Percentiles rank a stretch among this genome's conserved stretches.
phyloP scores from a whole-genome alignment of 192 early-diverging fungal species.

The Powellomyces hirtus region DNA sequence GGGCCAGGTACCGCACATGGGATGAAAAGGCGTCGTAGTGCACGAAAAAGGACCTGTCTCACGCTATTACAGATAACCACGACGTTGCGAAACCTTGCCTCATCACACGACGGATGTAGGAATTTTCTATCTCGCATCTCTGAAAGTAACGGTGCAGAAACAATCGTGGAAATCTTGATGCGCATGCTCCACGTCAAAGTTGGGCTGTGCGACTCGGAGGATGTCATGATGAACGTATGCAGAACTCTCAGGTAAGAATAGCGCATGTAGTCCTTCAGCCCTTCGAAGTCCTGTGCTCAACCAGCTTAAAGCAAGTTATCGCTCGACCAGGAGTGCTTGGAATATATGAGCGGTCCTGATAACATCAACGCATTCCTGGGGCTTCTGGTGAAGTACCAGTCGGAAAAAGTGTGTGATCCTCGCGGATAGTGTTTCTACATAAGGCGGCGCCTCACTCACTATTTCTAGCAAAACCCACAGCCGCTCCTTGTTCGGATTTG shows the following conservation, averaged over 20 bases:
- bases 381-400: conserved; percentile 32
- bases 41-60: no score
- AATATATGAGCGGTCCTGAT: neutral
- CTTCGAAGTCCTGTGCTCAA: neutral
- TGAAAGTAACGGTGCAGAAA: neutral
- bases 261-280: no score
- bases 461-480: conserved; percentile 23
- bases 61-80: conserved; percentile 33
- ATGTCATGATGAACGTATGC: conserved; percentile 33
- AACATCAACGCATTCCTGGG: conserved; percentile 3
- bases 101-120: neutral
- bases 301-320: conserved; percentile 32
- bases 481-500: conserved; percentile 36
- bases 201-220: conserved; percentile 23
- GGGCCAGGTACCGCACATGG: conserved; percentile 23
- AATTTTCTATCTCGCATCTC: conserved; percentile 7
- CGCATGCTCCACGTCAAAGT: neutral
- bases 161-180: neutral
- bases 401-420: conserved; percentile 29
- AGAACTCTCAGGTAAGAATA: conserved; percentile 34
- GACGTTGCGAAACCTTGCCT: conserved; percentile 32
- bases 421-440: neutral
- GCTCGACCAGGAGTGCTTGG: conserved; percentile 24
- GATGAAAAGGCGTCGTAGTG: no score
- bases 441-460: neutral